Base-by-base conservation (phyloP, 148 eudicot species). In the Cornus florida region DNA sequence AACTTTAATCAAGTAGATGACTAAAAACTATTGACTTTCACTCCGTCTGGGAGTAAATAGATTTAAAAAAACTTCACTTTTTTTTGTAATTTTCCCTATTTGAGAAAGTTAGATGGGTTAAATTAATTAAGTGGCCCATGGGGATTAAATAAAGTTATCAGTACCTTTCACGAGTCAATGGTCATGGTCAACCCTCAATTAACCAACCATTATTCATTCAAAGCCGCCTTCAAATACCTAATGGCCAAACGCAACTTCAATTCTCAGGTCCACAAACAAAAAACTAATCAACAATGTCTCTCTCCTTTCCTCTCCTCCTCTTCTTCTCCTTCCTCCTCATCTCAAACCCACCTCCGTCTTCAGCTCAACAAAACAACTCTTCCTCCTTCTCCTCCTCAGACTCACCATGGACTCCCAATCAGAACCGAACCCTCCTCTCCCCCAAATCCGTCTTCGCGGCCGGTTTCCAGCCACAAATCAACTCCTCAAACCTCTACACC, bases 371-470 rank as follows among this genome's bases (percentile, higher is more conserved):
- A 20, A 72, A 67, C 20, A 72, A 23, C 70, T 81, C 81, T 72
- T 69, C 83, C 24, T 72, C 88, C 48, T 91, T 89, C 83, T 64
- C 85, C 68, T 32, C 46, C 33, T 75, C 89, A 43, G 75, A 77
- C 48, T 81, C 87, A 33, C 89, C 91, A 77, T 91, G 97, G 97
- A 66, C 7, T n/a, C 91, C 92, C 1, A 35, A 81, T 13, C 87
- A 86, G 12, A 86, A 87, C 74, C 84, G 46, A 32, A 86, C 79
- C 75, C 92, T 92, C 31, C 11, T 87, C 31, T 92, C 97, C 43
- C 86, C 86, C 28, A 83, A 82, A 84, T 80, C 91, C 43, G 62
- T 72, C 76, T 92, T 92, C 69, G 80, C 94, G 20, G 93, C 94
- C 39, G 93, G 97, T 0, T 92, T 92, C 70, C 86, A 9, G 20